Conservation (phyloP, 164 flowering plant genomes). For the Annona cherimola region DNA sequence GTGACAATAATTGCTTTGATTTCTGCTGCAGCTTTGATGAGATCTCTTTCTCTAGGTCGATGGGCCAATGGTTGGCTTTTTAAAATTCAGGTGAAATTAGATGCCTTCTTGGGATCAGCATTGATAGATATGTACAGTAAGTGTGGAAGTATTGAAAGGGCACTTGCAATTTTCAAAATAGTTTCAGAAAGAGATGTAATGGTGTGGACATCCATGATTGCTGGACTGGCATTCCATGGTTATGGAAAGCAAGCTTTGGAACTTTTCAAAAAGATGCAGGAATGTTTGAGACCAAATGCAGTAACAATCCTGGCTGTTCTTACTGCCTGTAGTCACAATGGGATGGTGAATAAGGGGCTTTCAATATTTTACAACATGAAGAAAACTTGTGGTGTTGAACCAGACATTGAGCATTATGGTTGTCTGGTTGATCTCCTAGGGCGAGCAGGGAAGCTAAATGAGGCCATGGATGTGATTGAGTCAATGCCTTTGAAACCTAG, state of each 20-base stretch:
- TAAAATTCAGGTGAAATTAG: slow-evolving; percentile 22
- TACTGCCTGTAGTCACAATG: slow-evolving; percentile 46
- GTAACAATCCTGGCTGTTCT: slow-evolving; percentile 46
- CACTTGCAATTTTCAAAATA: slow-evolving; percentile 28
- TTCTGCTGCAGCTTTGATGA: slow-evolving; percentile 29
- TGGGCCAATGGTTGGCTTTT: slow-evolving; percentile 38
- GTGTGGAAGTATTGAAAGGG: slow-evolving; percentile 45
- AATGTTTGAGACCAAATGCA: slow-evolving; percentile 29
- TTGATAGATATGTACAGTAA: slow-evolving; percentile 52
- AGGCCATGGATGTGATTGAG: slow-evolving; percentile 36
- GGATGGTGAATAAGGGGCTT: slow-evolving; percentile 39
- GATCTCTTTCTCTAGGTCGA: slow-evolving; percentile 34
- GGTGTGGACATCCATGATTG: slow-evolving; percentile 53
- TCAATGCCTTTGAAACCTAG: slow-evolving; percentile 50
- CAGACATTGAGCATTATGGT: slow-evolving; percentile 44
- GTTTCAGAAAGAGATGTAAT: slow-evolving; percentile 35
- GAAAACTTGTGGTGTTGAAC: slow-evolving; percentile 34
- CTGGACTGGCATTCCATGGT: slow-evolving; percentile 53
- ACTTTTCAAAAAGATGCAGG: slow-evolving; percentile 36
- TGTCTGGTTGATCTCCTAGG: slow-evolving; percentile 50
- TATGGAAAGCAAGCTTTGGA: slow-evolving; percentile 35
- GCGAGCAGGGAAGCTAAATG: slow-evolving; percentile 38
- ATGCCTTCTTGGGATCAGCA: slow-evolving; percentile 42
- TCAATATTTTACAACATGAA: slow-evolving; percentile 33
- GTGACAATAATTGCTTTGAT: slow-evolving; percentile 30